phyloP scores from a whole-genome alignment of 257 asterid species.

The Striga asiatica region DNA sequence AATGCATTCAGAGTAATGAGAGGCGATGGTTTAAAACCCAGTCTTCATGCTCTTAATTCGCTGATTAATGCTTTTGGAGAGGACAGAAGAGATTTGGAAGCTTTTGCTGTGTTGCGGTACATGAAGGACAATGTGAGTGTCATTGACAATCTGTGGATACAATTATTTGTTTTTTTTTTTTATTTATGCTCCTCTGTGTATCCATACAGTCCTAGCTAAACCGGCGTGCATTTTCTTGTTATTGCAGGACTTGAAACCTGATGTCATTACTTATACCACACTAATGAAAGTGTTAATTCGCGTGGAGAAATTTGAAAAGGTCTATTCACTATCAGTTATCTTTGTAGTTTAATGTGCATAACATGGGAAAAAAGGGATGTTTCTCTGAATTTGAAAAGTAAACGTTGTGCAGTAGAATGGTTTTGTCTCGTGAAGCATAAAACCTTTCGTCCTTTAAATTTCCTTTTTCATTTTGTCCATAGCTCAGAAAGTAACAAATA shows the following conservation, averaged over 20 bases:
- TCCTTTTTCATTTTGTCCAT: too few relatives aligned
- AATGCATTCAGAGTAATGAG: conserved; percentile 83
- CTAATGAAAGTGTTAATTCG: conserved; percentile 92
- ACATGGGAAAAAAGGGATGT: neutral
- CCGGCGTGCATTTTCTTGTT: neutral
- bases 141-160: neutral
- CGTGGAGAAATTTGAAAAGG: conserved; percentile 84
- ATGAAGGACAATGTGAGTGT: conserved; percentile 85
- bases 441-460: too few relatives aligned
- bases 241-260: conserved; percentile 77
- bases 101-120: conserved; percentile 81
- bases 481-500: too few relatives aligned
- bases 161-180: neutral
- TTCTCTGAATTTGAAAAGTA: neutral
- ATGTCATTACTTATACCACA: conserved; percentile 89
- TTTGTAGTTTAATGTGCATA: neutral
- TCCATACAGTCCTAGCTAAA: neutral
- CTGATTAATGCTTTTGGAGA: conserved; percentile 89
- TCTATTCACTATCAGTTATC: neutral
- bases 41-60: conserved; percentile 78
- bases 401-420: too few relatives aligned
- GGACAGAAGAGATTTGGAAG: conserved; percentile 84
- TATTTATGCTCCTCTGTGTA: neutral
- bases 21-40: conserved; percentile 83
- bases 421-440: too few relatives aligned